These are phyloP conservation scores for Diaporthe vaccinii DNA, from an alignment of 2,329 filamentous ascomycete species.

Conservation along the genomic window DNA sequence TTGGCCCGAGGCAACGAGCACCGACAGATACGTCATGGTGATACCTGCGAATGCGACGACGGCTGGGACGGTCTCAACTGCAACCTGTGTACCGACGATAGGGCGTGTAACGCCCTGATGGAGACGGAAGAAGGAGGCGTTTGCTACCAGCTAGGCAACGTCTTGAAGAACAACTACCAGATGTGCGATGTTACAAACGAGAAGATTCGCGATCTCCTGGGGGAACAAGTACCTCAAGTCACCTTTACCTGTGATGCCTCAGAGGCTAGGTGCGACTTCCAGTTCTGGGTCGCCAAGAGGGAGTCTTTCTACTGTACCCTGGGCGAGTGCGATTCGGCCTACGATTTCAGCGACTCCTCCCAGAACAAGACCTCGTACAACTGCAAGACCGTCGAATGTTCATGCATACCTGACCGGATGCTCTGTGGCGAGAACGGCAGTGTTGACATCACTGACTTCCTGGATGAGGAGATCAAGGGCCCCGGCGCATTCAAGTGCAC, in stretches of 20 bases:
- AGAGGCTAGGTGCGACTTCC: slow-evolving; percentile 87
- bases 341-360: slow-evolving; percentile 72
- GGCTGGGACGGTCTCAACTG: slow-evolving; percentile 98
- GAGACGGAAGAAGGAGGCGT: slow-evolving; percentile 84
- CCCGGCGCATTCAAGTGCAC: slow-evolving; percentile 87
- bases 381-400: slow-evolving; percentile 87
- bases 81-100: slow-evolving; percentile 89
- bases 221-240: slow-evolving; percentile 88
- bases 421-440: slow-evolving; percentile 93
- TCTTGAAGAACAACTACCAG: slow-evolving; percentile 95
- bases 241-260: slow-evolving; percentile 91
- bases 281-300: slow-evolving; percentile 95
- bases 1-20: slow-evolving; percentile 81
- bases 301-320: slow-evolving; percentile 98
- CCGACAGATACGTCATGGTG: slow-evolving; percentile 78
- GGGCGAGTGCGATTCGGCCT: slow-evolving; percentile 81
- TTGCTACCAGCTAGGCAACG: slow-evolving; percentile 91
- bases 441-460: slow-evolving; percentile 91
- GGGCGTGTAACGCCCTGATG: slow-evolving; percentile 90
- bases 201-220: slow-evolving; percentile 90
- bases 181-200: slow-evolving; percentile 98
- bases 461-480: slow-evolving; percentile 85
- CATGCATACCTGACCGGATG: slow-evolving; percentile 91
- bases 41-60: slow-evolving; percentile 86
- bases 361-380: slow-evolving; percentile 87